Percentiles rank a stretch among this genome's conserved stretches.
phyloP scores from a whole-genome alignment of 2,329 filamentous ascomycete species.

The Plectosphaerella cucumerina region DNA sequence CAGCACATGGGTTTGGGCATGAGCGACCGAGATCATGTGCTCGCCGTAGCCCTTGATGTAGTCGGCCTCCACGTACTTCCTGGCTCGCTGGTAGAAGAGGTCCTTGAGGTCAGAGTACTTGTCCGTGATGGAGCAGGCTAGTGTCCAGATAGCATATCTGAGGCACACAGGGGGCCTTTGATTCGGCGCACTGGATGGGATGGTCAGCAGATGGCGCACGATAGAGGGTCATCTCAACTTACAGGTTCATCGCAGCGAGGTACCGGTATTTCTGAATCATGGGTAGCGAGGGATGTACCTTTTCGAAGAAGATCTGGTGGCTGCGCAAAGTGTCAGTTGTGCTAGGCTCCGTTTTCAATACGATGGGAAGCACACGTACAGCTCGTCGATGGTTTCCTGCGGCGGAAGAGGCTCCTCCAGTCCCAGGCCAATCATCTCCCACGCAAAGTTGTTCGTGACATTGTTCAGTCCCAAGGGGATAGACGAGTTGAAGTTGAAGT shows the following conservation, averaged over 20 bases:
- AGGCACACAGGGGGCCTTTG: constrained; percentile 83
- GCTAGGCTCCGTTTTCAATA: constrained; percentile 10
- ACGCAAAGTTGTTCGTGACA: constrained; percentile 60
- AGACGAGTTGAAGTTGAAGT: constrained; percentile 51
- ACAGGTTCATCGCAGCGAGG: constrained; percentile 81
- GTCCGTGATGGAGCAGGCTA: constrained; percentile 80
- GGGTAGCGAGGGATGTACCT: constrained; percentile 78
- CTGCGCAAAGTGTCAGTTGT: constrained; percentile 30
- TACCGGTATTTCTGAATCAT: constrained; percentile 90
- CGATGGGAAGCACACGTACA: constrained; percentile 47
- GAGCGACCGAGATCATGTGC: constrained; percentile 76
- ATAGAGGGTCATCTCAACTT: constrained; percentile 19
- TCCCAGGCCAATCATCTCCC: constrained; percentile 68
- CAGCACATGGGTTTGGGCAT: constrained; percentile 81
- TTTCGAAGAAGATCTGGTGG: constrained; percentile 84
- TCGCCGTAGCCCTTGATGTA: constrained; percentile 93
- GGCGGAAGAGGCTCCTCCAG: constrained; percentile 56
- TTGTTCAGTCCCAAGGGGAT: constrained; percentile 40
- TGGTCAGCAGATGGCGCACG: background rate
- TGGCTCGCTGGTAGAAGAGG: constrained; percentile 82
- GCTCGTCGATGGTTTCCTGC: constrained; percentile 69
- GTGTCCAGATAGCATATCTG: constrained; percentile 93
- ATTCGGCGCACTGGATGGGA: constrained; percentile 57
- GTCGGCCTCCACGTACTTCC: constrained; percentile 86
- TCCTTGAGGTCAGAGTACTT: constrained; percentile 77